A percentile compares a stretch with the other conserved stretches of the same genome.
These are phyloP conservation scores for Mycena venus DNA, from an alignment of 768 basidiomycete species.

Conservation along the genomic window DNA sequence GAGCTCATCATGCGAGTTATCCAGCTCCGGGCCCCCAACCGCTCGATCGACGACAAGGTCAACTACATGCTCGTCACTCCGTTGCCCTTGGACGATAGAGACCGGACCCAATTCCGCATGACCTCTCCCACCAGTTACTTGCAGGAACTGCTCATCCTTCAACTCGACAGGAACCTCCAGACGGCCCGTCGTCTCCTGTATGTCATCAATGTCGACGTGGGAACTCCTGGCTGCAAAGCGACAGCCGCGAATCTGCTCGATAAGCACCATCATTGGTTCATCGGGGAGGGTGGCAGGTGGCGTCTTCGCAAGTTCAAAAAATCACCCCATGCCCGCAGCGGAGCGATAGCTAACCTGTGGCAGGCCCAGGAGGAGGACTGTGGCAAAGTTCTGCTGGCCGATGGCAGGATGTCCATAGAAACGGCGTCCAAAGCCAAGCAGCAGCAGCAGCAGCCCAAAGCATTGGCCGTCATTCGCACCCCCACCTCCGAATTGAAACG, in stretches of 20 bases:
- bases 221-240: constrained; percentile 16
- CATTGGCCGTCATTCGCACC: constrained; percentile 4
- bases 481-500: constrained; percentile 2
- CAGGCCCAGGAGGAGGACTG: constrained; percentile 6
- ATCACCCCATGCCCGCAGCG: constrained; percentile 6
- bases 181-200: constrained; percentile 20
- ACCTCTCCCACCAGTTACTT: constrained; percentile 17
- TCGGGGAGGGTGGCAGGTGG: constrained; percentile 15
- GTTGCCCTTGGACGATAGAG: constrained; percentile 11
- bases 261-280: constrained; percentile 16
- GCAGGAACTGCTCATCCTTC: constrained; percentile 15
- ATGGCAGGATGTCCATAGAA: constrained; percentile 14
- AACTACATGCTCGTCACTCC: constrained; percentile 13
- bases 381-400: constrained; percentile 6
- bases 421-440: neutral
- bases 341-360: constrained; percentile 8
- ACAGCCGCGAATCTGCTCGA: constrained; percentile 8
- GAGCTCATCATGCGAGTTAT: constrained; percentile 16
- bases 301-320: constrained; percentile 13
- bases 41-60: constrained; percentile 6
- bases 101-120: constrained; percentile 20
- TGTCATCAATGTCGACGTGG: constrained; percentile 4
- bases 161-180: constrained; percentile 19
- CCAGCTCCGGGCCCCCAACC: constrained; percentile 3
- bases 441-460: constrained; percentile 3